Conservation (phyloP, 2,329 filamentous ascomycete species). For the Alternaria metachromatica region DNA sequence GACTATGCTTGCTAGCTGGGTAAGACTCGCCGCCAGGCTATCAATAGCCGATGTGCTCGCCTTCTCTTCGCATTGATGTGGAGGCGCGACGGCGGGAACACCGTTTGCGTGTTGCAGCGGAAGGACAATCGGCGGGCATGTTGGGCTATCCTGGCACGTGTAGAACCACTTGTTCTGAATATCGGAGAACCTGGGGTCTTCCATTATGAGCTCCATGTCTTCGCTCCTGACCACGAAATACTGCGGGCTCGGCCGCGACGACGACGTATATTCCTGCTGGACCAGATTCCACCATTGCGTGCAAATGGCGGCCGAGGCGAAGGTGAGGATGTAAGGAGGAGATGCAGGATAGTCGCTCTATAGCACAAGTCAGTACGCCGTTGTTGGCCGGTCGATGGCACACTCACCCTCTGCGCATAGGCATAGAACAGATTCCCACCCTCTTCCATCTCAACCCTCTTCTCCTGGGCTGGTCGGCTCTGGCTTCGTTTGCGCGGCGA, state of each 20-base stretch:
- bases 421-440: slow-evolving; percentile 42
- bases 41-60: slow-evolving; percentile 26
- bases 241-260: slow-evolving; percentile 39
- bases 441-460: slow-evolving; percentile 11
- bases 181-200: slow-evolving; percentile 36
- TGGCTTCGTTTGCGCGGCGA: slow-evolving; percentile 27
- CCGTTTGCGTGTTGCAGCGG: slow-evolving; percentile 40
- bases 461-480: slow-evolving; percentile 10
- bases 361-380: slow-evolving; percentile 14
- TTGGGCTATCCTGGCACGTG: slow-evolving; percentile 32
- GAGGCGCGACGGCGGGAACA: slow-evolving; percentile 20
- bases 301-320: slow-evolving; percentile 40
- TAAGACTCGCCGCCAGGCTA: slow-evolving; percentile 31
- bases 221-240: slow-evolving; percentile 45
- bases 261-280: slow-evolving; percentile 38
- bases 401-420: slow-evolving; percentile 43
- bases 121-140: slow-evolving; percentile 31
- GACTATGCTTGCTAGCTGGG: slow-evolving; percentile 36
- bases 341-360: slow-evolving; percentile 42
- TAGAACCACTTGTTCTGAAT: slow-evolving; percentile 47
- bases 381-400: not conserved
- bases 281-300: slow-evolving; percentile 46
- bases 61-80: slow-evolving; percentile 9
- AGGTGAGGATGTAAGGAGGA: slow-evolving; percentile 44
- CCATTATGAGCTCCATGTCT: slow-evolving; percentile 44